phyloP scores from a whole-genome alignment of 805 yeast genomes.

The Hanseniaspora thailandica region DNA sequence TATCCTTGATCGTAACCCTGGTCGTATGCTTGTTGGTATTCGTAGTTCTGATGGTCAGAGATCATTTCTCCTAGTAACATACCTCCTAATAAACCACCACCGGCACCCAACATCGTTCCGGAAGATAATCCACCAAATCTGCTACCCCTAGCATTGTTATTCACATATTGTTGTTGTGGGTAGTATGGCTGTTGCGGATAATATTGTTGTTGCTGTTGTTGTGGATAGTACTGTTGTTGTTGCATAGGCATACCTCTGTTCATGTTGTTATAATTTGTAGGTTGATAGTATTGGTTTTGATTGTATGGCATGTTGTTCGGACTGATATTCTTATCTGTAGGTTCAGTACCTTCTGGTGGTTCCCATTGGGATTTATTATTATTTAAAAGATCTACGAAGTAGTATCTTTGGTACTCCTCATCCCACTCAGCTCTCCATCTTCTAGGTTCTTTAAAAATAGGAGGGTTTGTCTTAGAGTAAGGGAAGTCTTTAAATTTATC shows the following conservation, averaged over 20 bases:
- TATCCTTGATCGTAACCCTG: slow-evolving; percentile 21
- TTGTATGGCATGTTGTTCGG: background rate
- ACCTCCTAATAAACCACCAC: slow-evolving; percentile 56
- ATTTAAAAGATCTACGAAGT: slow-evolving; percentile 59
- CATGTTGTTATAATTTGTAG: slow-evolving; percentile 7
- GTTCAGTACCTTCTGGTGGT: slow-evolving; percentile 50
- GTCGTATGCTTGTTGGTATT: slow-evolving; percentile 23
- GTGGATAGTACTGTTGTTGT: slow-evolving; percentile 5
- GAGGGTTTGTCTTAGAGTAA: slow-evolving; percentile 31
- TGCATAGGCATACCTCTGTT: slow-evolving; percentile 13
- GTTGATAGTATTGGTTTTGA: slow-evolving; percentile 15
- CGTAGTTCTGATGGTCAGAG: slow-evolving; percentile 27
- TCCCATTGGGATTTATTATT: slow-evolving; percentile 86
- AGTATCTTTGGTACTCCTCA: slow-evolving; percentile 59
- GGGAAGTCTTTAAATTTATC: background rate
- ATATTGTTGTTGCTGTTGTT: slow-evolving; percentile 16
- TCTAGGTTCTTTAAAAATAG: slow-evolving; percentile 45
- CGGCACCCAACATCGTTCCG: slow-evolving; percentile 37
- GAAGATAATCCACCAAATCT: slow-evolving; percentile 29
- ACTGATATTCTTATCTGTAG: background rate
- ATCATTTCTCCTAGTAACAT: slow-evolving; percentile 37
- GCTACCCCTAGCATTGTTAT: slow-evolving; percentile 27
- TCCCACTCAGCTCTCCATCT: slow-evolving; percentile 72
- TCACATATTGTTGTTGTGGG: slow-evolving; percentile 17
- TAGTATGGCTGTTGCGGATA: slow-evolving; percentile 13